Evolutionary conservation across 768 basidiomycete species (phyloP), one percentile per base, ranked within the genome.

Genomic region (Filobasidium floriforme): DNA sequence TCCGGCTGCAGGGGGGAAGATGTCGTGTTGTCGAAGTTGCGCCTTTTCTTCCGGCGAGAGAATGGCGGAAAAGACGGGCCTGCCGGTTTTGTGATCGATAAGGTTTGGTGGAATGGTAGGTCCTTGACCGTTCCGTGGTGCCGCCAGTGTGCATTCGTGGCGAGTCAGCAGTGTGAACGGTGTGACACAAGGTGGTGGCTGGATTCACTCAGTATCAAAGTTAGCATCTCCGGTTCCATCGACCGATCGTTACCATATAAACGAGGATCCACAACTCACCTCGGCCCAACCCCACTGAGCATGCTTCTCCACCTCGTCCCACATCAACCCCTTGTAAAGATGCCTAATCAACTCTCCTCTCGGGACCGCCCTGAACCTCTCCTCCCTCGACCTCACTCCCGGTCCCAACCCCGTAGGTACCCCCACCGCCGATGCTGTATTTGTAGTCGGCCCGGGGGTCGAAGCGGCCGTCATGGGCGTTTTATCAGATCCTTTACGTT

Each of bases 291-390:
- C 71, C 10, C 69, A 61, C 19, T 67, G 59, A 6, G 75, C 69
- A 60, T 78, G 77, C 55, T 74, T 59, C 49, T 74, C 72, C 1
- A 75, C 69, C 63, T 76, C 74, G 51, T 76, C 72, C 71, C 71
- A 76, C 59, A 76, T 63, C 24, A 78, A 57, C 14, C 70, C 73
- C 62, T 75, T 78, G 70, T 75, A 75, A 41, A 78, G 55, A 59
- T 72, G 71, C 63, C 67, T 66, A 12, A 78, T 68, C 52, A 78
- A 62, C 62, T 76, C 74, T 14, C 75, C 77, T 55, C 77, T 64
- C 22, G 71, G 68, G 19, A 78, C 68, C 19, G 69, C 65, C 22
- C 69, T 41, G 0, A 67, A 60, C 32, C 32, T 32, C 28, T 66
- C 49, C 49, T 60, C 32, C 57, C 61, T 26, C 46, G 32, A 4